Evolutionary conservation across 495 filamentous ascomycete genomes (phyloP).

Genomic region (Hypoxylon perforatum): DNA sequence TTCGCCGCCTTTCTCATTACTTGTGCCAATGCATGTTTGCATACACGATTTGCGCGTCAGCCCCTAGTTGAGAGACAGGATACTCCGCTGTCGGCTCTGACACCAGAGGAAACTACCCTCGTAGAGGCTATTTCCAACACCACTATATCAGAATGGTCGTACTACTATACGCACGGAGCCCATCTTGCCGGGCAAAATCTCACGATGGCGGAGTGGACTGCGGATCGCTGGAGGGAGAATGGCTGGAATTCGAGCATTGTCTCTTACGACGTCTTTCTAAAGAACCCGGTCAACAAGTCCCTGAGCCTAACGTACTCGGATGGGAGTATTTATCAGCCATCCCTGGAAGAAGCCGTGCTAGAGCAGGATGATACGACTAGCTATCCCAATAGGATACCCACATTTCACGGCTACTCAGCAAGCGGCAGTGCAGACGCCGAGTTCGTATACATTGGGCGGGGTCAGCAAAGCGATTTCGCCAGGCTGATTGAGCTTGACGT

Average conservation of each 20-base stretch:
- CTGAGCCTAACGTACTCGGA: conserved; percentile 67
- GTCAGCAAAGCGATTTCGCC: conserved; percentile 80
- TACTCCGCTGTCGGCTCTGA: conserved; percentile 40
- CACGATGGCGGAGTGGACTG: conserved; percentile 76
- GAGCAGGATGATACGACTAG: conserved; percentile 78
- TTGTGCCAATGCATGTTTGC: conserved; percentile 31
- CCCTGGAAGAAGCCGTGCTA: conserved; percentile 80
- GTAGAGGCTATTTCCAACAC: conserved; percentile 44
- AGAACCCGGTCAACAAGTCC: conserved; percentile 81
- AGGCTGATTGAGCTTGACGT: conserved; percentile 77
- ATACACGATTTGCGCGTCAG: conserved; percentile 23
- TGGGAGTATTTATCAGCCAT: conserved; percentile 73
- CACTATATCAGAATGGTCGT: conserved; percentile 46
- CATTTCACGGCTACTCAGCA: conserved; percentile 90
- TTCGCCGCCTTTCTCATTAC: conserved; percentile 13
- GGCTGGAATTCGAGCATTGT: conserved; percentile 76
- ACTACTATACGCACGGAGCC: conserved; percentile 51
- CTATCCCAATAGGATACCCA: conserved; percentile 76
- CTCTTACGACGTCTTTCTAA: conserved; percentile 83
- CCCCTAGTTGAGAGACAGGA: conserved; percentile 24
- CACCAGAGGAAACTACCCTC: conserved; percentile 40
- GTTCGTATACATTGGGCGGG: conserved; percentile 80
- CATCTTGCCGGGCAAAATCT: conserved; percentile 53
- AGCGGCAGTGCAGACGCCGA: conserved; percentile 80
- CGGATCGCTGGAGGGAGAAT: conserved; percentile 78